Conservation (phyloP, 306 rosid species). For the Corylus avellana region DNA sequence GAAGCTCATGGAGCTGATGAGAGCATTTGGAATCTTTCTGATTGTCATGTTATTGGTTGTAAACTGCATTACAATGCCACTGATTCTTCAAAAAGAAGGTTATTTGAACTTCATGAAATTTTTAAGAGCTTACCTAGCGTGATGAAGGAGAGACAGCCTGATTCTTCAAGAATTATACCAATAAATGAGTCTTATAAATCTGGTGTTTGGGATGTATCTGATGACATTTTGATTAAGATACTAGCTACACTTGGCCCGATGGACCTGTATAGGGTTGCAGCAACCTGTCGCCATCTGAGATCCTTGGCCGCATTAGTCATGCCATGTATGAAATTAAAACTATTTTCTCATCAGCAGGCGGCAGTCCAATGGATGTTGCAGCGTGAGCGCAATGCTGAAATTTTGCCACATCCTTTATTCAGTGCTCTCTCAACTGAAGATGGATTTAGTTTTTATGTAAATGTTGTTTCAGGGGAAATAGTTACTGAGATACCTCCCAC, state of each 20-base stretch:
- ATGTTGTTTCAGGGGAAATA: conserved; percentile 82
- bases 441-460: conserved; percentile 65
- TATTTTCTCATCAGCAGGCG: conserved; percentile 88
- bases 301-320: conserved; percentile 66
- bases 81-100: conserved; percentile 54
- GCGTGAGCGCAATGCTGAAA: conserved; percentile 72
- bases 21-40: conserved; percentile 73
- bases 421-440: conserved; percentile 66
- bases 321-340: conserved; percentile 85
- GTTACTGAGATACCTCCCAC: conserved; percentile 66
- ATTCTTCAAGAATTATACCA: conserved; percentile 54
- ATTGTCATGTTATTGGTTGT: conserved; percentile 90
- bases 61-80: conserved; percentile 53
- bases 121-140: conserved; percentile 73
- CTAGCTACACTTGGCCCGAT: conserved; percentile 55
- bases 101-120: conserved; percentile 89
- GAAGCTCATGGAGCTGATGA: conserved; percentile 33
- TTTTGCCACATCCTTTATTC: conserved; percentile 75
- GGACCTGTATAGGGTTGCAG: conserved; percentile 75
- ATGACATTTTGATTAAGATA: conserved; percentile 66
- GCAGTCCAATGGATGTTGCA: conserved; percentile 98
- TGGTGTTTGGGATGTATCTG: conserved; percentile 81
- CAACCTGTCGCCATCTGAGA: conserved; percentile 76
- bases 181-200: conserved; percentile 35
- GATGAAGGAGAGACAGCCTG: conserved; percentile 36